Conservation (phyloP, 2,329 filamentous ascomycete genomes). For the Claviceps pazoutovae region DNA sequence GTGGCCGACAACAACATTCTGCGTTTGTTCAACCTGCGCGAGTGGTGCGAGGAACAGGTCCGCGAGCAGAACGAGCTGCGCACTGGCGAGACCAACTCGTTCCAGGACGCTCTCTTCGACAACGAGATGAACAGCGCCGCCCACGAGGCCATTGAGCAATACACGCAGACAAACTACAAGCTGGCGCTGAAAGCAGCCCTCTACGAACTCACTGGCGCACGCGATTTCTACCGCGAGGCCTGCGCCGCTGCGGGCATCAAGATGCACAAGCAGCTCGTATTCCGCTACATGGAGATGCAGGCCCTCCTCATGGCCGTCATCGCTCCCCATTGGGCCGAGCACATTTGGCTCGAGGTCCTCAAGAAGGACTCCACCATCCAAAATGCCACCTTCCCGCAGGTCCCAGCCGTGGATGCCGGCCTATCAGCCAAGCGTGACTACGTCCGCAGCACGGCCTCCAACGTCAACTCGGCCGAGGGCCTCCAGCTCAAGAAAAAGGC, state of each 20-base stretch:
- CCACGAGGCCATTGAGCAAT: conserved; percentile 65
- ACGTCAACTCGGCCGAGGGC: conserved; percentile 69
- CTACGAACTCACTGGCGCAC: conserved; percentile 80
- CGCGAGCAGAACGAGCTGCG: conserved; percentile 56
- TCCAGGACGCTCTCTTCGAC: conserved; percentile 80
- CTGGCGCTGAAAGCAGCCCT: conserved; percentile 73
- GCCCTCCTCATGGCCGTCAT: conserved; percentile 70
- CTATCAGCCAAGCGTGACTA: conserved; percentile 74
- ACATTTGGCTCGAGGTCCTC: conserved; percentile 86
- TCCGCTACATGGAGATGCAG: conserved; percentile 76
- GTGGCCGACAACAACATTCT: conserved; percentile 88
- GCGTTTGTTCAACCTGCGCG: conserved; percentile 64
- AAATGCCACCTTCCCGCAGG: conserved; percentile 43
- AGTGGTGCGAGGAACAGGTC: conserved; percentile 83
- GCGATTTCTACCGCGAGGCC: conserved; percentile 82
- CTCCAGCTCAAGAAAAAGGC: conserved; percentile 75
- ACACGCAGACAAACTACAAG: conserved; percentile 62
- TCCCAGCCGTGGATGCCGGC: conserved; percentile 48
- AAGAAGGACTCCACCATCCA: conserved; percentile 66
- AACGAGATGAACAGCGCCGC: conserved; percentile 84
- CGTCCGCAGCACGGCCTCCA: conserved; percentile 59
- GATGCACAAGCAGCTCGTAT: conserved; percentile 72
- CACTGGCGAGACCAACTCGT: conserved; percentile 57
- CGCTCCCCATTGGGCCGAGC: conserved; percentile 86
- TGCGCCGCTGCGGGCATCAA: conserved; percentile 62